Evolutionary conservation across 108 stramenopile genomes (phyloP), one percentile per base, ranked within the genome.

Genomic region (Fistulifera solaris): DNA sequence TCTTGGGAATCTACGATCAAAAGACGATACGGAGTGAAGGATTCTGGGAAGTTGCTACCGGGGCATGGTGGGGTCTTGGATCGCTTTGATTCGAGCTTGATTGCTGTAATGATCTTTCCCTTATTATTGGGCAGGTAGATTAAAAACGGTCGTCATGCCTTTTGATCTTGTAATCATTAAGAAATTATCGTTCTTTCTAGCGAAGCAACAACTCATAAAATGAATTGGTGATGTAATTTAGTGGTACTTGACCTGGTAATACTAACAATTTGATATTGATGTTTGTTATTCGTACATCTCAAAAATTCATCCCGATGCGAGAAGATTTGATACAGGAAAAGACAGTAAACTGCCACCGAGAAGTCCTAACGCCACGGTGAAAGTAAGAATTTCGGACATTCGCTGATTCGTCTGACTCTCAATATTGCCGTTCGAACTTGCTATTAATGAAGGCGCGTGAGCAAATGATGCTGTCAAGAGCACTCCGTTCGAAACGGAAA

Each of bases 1-100:
- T 73, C 87, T 40, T 71, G 77, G 26, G 89, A 91, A 58, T 78
- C 76, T 39, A 66, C 78, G 11, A 72, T 85, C 49, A 91, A 91
- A 52, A 80, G 89, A 15, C 53, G 65, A 41, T 67, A 71, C 1
- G 63, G 65, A 51, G 56, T 59, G 46, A 89, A 91, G 40, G 89
- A 91, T 65, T 71, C 76, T 41, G 75, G 78, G 7, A 80, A 63
- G 26, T 50, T 91, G 38, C 56, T 91, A 38, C 89, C 89, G 0
- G 89, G 89, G 2, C 89, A 91, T 65, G 89, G 89, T 7, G 89
- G 89, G 0, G 74, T 91, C 17, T 56, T 91, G 48, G 89, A 91
- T 76, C 69, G 89, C 54, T 91, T 91, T 59, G 89, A 91, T 68
- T 84, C 83, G 7, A 58, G 78, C 11, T 63, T 87, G 12, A 47